These are phyloP conservation scores for Lanmaoa pseudosensibilis DNA, from an alignment of 768 basidiomycete genomes.

Conservation along the genomic window DNA sequence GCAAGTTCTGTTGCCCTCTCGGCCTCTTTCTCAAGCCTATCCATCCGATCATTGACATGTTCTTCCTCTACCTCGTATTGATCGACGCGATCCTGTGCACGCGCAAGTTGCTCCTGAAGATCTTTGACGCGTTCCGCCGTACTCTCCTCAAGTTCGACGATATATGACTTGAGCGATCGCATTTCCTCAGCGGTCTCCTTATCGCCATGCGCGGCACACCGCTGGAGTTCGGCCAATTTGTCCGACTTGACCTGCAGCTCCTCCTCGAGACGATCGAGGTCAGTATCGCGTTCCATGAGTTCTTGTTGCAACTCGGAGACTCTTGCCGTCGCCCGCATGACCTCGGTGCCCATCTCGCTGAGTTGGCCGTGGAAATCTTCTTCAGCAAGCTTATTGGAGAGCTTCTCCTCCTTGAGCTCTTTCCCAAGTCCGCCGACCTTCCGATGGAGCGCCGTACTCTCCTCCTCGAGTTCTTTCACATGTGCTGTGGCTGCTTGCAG, in stretches of 20 bases:
- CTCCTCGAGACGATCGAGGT: conserved; percentile 35
- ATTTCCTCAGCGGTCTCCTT: conserved; percentile 33
- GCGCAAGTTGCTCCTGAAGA: conserved; percentile 55
- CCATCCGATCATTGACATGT: conserved; percentile 47
- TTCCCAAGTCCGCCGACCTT: conserved; percentile 57
- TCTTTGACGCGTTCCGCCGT: conserved; percentile 49
- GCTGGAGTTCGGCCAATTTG: conserved; percentile 23
- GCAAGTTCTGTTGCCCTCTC: conserved; percentile 55
- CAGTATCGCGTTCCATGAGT: conserved; percentile 39
- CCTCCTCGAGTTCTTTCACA: conserved; percentile 62
- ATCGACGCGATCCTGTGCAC: conserved; percentile 46
- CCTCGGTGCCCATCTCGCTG: conserved; percentile 31
- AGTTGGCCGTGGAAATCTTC: conserved; percentile 40
- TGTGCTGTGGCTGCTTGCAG: conserved; percentile 52
- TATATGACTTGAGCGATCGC: conserved; percentile 46
- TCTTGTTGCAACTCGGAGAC: conserved; percentile 48
- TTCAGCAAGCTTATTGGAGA: conserved; percentile 38
- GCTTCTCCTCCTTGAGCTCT: conserved; percentile 54
- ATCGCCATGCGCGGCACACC: conserved; percentile 26
- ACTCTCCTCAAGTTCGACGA: conserved; percentile 62
- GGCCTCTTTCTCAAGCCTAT: conserved; percentile 52
- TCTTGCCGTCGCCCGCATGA: conserved; percentile 34
- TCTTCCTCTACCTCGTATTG: conserved; percentile 46
- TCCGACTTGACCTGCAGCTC: conserved; percentile 43
- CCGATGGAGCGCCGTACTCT: conserved; percentile 50